Conservation (phyloP, 2,329 filamentous ascomycete genomes). For the Rhynchosporium agropyri region DNA sequence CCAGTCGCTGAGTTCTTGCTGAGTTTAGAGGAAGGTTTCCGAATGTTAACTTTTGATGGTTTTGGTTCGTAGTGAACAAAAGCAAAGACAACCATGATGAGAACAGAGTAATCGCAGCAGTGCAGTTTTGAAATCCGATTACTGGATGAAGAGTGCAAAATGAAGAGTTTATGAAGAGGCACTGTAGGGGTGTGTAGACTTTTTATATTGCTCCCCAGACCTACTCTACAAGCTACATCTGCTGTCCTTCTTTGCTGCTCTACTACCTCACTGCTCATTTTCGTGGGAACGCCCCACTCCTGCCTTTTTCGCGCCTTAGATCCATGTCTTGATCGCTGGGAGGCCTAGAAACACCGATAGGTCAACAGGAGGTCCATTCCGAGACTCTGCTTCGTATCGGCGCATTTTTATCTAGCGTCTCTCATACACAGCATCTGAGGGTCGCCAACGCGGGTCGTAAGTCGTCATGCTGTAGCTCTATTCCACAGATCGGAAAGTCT, state of each 20-base stretch:
- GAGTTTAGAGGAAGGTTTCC: neutral
- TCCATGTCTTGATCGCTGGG: conserved; percentile 5
- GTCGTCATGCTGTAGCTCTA: conserved; percentile 1
- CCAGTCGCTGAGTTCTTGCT: conserved; percentile 1
- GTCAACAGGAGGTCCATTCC: conserved; percentile 5
- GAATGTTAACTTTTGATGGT: too few species aligned
- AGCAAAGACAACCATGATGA: neutral
- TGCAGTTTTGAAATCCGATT: conserved; percentile 3
- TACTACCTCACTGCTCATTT: neutral
- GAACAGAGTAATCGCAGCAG: conserved; percentile 2
- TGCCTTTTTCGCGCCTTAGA: neutral
- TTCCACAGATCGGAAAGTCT: conserved; percentile 8
- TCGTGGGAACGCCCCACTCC: neutral
- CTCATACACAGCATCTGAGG: conserved; percentile 1
- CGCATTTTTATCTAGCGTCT: neutral
- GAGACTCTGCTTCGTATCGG: conserved; percentile 11
- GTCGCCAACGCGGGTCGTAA: conserved; percentile 7
- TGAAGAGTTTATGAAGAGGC: conserved; percentile 6
- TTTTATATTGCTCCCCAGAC: neutral
- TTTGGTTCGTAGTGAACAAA: too few species aligned
- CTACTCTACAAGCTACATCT: conserved; percentile 5
- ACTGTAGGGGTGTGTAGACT: conserved; percentile 5
- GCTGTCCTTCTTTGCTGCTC: conserved; percentile 11
- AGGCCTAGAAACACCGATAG: conserved; percentile 4
- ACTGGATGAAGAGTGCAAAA: conserved; percentile 9